A percentile compares a stretch with the other conserved stretches of the same genome.
Evolutionary conservation across 2,329 filamentous ascomycete genomes (phyloP).

Genomic region (Cladosporium sp.): DNA sequence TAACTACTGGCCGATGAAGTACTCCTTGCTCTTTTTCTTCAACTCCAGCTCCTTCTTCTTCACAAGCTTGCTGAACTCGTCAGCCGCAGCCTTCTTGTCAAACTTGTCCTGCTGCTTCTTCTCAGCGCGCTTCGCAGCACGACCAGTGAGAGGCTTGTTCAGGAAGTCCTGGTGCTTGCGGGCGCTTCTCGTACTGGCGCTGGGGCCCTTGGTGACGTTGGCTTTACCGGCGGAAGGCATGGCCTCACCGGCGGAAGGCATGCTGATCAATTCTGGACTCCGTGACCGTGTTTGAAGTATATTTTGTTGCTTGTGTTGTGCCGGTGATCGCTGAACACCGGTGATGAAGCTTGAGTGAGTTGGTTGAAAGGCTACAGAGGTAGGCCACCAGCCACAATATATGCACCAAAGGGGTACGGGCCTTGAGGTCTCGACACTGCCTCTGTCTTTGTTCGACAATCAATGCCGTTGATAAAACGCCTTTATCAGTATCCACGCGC

Average conservation of each 20-base stretch:
- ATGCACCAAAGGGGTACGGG: not conserved
- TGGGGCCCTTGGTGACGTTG: slow-evolving; percentile 2
- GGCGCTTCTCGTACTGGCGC: not conserved
- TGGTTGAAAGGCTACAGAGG: not conserved
- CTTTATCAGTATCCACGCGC: not conserved
- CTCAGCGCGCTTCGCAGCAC: slow-evolving; percentile 3
- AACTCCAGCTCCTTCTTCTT: slow-evolving; percentile 4
- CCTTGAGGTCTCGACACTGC: not conserved
- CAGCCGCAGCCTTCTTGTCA: not conserved
- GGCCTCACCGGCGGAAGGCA: not conserved
- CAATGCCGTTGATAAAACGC: not conserved
- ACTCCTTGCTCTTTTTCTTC: slow-evolving; percentile 5
- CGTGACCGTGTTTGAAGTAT: not conserved
- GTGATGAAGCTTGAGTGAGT: not conserved
- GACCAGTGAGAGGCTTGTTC: slow-evolving; percentile 4
- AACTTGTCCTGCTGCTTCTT: slow-evolving; percentile 4
- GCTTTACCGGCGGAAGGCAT: not conserved
- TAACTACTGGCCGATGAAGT: not conserved
- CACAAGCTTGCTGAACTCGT: not conserved
- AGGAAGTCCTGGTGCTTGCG: slow-evolving; percentile 6
- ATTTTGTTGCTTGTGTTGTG: not conserved
- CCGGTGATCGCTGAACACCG: not conserved
- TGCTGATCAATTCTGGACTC: not conserved
- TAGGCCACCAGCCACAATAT: not conserved
- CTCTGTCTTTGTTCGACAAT: slow-evolving; percentile 1